Evolutionary conservation across 169 alveolate species (phyloP).

Genomic region (Plasmodium chabaudi): DNA sequence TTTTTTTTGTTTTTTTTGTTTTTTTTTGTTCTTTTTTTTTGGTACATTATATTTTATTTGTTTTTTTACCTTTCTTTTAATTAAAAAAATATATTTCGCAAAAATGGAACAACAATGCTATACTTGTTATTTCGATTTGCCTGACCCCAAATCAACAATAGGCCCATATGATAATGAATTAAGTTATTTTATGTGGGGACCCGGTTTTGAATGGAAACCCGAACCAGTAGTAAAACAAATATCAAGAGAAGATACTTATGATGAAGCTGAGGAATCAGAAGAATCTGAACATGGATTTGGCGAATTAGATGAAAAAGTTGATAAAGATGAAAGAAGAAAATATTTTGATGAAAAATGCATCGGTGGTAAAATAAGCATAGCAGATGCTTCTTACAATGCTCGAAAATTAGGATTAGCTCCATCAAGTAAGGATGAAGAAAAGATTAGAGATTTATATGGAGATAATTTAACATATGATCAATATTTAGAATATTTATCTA

Average conservation of each 20-base stretch:
- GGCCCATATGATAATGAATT: conserved; percentile 83
- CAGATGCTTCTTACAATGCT: conserved; percentile 51
- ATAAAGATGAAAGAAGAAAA: conserved; percentile 73
- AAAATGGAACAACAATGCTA: conserved; percentile 81
- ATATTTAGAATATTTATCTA: conserved; percentile 77
- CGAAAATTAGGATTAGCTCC: conserved; percentile 84
- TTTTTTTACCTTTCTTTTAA: not conserved
- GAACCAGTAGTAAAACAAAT: conserved; percentile 68
- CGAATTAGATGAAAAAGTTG: conserved; percentile 81
- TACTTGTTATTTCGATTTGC: conserved; percentile 79
- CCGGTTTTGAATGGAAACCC: conserved; percentile 85
- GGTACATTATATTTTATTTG: not conserved
- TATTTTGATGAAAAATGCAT: conserved; percentile 77
- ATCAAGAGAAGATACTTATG: conserved; percentile 72
- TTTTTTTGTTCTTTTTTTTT: not conserved
- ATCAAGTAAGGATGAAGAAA: conserved; percentile 78
- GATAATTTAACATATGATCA: conserved; percentile 76
- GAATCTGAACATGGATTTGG: conserved; percentile 76
- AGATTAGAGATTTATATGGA: conserved; percentile 77
- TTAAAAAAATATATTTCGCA: conserved; percentile 12
- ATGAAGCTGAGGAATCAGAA: conserved; percentile 60
- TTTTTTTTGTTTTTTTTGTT: not conserved
- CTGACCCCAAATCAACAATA: conserved; percentile 79
- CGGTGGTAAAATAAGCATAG: conserved; percentile 66
- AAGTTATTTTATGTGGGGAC: conserved; percentile 84